Evolutionary conservation across 306 rosid species (phyloP).

Genomic region (Hippophae rhamnoides): DNA sequence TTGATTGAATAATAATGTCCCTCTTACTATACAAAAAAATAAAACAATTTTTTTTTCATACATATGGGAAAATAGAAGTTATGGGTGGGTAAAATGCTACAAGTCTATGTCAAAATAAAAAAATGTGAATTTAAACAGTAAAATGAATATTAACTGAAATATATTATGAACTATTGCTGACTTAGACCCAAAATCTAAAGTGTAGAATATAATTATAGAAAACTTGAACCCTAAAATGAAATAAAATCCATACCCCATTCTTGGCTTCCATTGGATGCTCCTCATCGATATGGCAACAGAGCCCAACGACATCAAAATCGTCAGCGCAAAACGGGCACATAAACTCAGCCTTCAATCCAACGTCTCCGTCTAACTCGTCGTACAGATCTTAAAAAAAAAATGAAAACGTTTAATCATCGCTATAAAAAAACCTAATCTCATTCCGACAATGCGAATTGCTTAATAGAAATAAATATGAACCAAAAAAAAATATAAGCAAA

Average conservation of each 20-base stretch:
- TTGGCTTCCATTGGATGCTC: slow-evolving; percentile 62
- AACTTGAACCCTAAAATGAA: background rate
- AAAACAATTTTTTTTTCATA: too few relatives aligned
- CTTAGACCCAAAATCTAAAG: too few relatives aligned
- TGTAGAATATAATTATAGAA: background rate
- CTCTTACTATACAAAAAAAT: too few relatives aligned
- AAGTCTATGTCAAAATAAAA: too few relatives aligned
- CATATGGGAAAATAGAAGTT: too few relatives aligned
- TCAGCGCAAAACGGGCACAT: slow-evolving; percentile 73
- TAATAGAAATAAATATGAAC: background rate
- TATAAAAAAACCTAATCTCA: background rate
- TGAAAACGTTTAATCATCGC: background rate
- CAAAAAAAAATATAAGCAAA: background rate
- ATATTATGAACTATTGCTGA: too few relatives aligned
- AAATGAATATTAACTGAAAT: too few relatives aligned
- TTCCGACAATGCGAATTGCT: background rate
- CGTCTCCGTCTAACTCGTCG: slow-evolving; percentile 43
- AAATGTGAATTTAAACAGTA: too few relatives aligned
- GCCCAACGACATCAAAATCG: slow-evolving; percentile 71
- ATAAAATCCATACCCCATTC: slow-evolving; percentile 42
- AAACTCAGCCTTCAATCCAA: slow-evolving; percentile 53
- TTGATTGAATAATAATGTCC: too few relatives aligned
- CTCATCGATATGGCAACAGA: slow-evolving; percentile 79
- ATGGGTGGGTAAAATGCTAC: too few relatives aligned
- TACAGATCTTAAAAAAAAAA: slow-evolving; percentile 37